Evolutionary conservation across 495 filamentous ascomycete species (phyloP).

Genomic region (Parathielavia hyrcaniae): DNA sequence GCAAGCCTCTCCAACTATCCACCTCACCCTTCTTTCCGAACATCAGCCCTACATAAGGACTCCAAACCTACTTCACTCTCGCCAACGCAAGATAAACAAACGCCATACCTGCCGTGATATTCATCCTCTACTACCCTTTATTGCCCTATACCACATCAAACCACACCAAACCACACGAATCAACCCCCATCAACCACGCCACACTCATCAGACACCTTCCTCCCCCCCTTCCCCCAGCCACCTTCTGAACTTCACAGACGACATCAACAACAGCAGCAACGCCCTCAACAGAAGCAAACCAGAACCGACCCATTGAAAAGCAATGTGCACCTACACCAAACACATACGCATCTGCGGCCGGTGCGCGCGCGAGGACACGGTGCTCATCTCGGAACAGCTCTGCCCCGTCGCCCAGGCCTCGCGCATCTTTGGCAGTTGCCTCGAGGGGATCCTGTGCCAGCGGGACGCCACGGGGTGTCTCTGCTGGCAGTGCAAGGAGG

Average conservation of each 20-base stretch:
- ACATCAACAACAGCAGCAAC: background rate
- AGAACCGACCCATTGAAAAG: background rate
- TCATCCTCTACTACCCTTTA: too few relatives aligned
- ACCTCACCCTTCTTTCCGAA: background rate
- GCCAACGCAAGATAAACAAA: too few relatives aligned
- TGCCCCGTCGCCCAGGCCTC: slow-evolving; percentile 30
- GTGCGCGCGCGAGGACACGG: slow-evolving; percentile 37
- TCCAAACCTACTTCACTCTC: too few relatives aligned
- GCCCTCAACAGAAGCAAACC: background rate
- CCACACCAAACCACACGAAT: background rate
- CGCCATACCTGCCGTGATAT: too few relatives aligned
- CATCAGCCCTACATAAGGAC: too few relatives aligned
- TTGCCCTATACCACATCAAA: too few relatives aligned
- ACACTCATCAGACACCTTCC: background rate
- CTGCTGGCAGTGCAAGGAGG: slow-evolving; percentile 41
- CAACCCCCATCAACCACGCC: background rate
- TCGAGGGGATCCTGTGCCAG: slow-evolving; percentile 28
- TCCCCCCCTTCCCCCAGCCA: background rate
- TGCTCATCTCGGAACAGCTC: slow-evolving; percentile 41
- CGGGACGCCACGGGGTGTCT: slow-evolving; percentile 30
- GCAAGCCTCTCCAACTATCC: background rate
- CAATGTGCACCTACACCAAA: slow-evolving; percentile 41
- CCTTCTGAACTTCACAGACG: background rate
- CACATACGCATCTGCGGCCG: slow-evolving; percentile 37
- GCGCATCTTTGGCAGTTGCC: slow-evolving; percentile 38